Conservation (phyloP, 2,329 filamentous ascomycete genomes). For the Aspergillus fumigatiaffinis region DNA sequence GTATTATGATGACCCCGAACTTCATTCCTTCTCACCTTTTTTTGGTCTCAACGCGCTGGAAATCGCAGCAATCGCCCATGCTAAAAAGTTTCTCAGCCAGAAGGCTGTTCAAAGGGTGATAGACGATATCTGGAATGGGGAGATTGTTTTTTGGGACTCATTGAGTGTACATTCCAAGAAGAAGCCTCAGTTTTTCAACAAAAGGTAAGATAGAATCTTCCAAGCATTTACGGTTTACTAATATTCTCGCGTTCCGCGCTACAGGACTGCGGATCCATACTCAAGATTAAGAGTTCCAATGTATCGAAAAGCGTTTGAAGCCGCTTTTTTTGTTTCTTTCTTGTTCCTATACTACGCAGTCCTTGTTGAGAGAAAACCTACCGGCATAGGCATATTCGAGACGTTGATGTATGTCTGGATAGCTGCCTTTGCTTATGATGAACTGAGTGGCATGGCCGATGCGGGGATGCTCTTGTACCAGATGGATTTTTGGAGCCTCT, state of each 20-base stretch:
- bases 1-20: slow-evolving; percentile 49
- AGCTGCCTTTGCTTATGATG: slow-evolving; percentile 81
- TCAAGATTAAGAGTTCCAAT: slow-evolving; percentile 73
- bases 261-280: slow-evolving; percentile 64
- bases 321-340: slow-evolving; percentile 73
- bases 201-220: slow-evolving; percentile 30
- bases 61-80: slow-evolving; percentile 74
- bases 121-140: slow-evolving; percentile 78
- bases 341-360: slow-evolving; percentile 83
- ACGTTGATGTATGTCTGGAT: slow-evolving; percentile 79
- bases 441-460: slow-evolving; percentile 78
- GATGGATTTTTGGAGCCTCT: slow-evolving; percentile 76
- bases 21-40: slow-evolving; percentile 65
- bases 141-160: slow-evolving; percentile 82
- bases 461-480: slow-evolving; percentile 83
- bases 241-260: slow-evolving; percentile 12
- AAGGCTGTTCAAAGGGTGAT: slow-evolving; percentile 77
- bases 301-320: slow-evolving; percentile 81
- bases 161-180: slow-evolving; percentile 71
- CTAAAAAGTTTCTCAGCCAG: slow-evolving; percentile 81
- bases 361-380: slow-evolving; percentile 66
- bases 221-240: slow-evolving; percentile 1
- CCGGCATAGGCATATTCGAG: slow-evolving; percentile 65
- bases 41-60: slow-evolving; percentile 80
- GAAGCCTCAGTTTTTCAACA: slow-evolving; percentile 71